phyloP scores from a whole-genome alignment of 225 moss, liverwort and hornwort species.

The Antitrichia curtipendula region DNA sequence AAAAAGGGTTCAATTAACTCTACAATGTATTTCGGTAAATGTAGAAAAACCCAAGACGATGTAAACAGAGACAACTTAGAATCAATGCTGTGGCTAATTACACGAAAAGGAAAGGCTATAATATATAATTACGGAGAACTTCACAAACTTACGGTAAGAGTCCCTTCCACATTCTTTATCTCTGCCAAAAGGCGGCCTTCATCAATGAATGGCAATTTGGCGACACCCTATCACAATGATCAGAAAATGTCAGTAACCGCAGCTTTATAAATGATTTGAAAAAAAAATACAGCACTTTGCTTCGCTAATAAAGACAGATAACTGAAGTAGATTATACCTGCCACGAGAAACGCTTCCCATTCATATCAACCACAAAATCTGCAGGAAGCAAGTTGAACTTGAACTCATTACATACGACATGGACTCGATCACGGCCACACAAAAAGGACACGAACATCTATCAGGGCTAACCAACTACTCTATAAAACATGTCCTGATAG shows the following conservation, averaged over 20 bases:
- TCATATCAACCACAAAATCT: conserved; percentile 99
- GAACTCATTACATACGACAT: background rate
- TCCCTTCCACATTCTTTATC: conserved; percentile 71
- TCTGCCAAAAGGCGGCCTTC: conserved; percentile 83
- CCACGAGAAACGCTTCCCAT: conserved; percentile 97
- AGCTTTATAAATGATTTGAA: background rate
- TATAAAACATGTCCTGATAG: background rate
- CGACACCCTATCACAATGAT: conserved; percentile 60
- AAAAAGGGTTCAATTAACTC: background rate
- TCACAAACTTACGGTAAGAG: conserved; percentile 53
- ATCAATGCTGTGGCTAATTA: background rate
- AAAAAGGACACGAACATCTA: background rate
- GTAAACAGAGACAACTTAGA: background rate
- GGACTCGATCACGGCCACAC: background rate
- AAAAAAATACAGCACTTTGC: background rate
- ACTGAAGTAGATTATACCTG: conserved; percentile 37
- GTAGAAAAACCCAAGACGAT: background rate
- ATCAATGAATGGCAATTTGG: conserved; percentile 95
- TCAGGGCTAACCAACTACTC: background rate
- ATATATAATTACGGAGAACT: background rate
- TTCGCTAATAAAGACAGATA: background rate
- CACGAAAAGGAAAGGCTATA: background rate
- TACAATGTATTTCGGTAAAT: background rate
- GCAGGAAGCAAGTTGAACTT: conserved; percentile 1
- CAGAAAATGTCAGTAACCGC: background rate